Evolutionary conservation across 2,329 filamentous ascomycete species (phyloP).

Genomic region (Setomelanomma holmii): DNA sequence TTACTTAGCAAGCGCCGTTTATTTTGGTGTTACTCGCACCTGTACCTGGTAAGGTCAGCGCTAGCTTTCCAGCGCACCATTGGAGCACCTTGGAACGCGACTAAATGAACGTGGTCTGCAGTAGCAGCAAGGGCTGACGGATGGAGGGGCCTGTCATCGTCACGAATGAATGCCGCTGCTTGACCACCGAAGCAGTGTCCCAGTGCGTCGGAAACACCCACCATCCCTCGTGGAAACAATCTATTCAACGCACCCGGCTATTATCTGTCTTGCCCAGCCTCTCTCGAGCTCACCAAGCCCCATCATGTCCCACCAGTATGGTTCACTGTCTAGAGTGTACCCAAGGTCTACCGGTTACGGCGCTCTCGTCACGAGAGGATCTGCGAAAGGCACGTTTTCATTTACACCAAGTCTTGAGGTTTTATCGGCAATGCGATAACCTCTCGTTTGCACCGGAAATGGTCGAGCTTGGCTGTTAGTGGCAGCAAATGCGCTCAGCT

Average conservation of each 20-base stretch:
- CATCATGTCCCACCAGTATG: slow-evolving; percentile 13
- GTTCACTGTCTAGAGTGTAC: not conserved
- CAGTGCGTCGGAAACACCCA: slow-evolving; percentile 10
- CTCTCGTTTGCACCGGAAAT: slow-evolving; percentile 10
- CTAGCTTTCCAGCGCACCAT: slow-evolving; percentile 20
- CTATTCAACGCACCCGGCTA: slow-evolving; percentile 27
- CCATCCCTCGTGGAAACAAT: slow-evolving; percentile 29
- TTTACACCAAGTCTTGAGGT: not conserved
- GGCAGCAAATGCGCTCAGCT: slow-evolving; percentile 25
- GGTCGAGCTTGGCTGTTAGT: slow-evolving; percentile 24
- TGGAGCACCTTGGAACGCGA: slow-evolving; percentile 13
- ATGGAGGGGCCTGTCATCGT: slow-evolving; percentile 16
- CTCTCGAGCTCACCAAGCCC: slow-evolving; percentile 21
- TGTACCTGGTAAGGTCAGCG: slow-evolving; percentile 25
- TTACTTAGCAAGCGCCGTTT: slow-evolving; percentile 15
- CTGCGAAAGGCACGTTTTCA: not conserved
- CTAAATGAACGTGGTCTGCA: slow-evolving; percentile 15
- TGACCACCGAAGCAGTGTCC: slow-evolving; percentile 11
- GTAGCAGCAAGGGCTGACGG: slow-evolving; percentile 17
- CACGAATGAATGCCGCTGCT: slow-evolving; percentile 16
- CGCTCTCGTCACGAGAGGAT: not conserved
- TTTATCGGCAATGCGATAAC: not conserved
- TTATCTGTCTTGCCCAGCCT: slow-evolving; percentile 23
- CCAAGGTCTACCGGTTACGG: slow-evolving; percentile 1
- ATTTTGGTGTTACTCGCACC: slow-evolving; percentile 23